Evolutionary conservation across 495 filamentous ascomycete species (phyloP), one percentile per base, ranked within the genome.

Genomic region (Viridothelium virens): DNA sequence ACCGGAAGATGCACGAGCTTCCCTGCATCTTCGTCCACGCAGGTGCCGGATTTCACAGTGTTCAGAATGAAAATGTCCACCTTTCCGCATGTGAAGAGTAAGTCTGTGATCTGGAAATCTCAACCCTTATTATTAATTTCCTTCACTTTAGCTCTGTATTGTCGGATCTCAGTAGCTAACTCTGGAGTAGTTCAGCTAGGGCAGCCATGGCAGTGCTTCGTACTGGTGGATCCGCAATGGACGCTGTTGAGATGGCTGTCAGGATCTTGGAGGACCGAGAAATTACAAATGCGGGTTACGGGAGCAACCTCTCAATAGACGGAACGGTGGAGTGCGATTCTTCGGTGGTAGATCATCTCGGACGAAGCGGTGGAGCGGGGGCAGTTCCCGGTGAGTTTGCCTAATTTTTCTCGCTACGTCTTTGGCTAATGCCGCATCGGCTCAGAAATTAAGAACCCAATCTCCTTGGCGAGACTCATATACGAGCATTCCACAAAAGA

Each of bases 231-330:
- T 83, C 85, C 61, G 91, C 92, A 3, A 78, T 94, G 33, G 91
- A 97, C 67, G 94, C 94, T n/a, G 91, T 96, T 38, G 94, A 97
- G 75, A 86, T 89, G 62, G 92, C 95, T 37, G 84, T 98, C 66
- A 89, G 86, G 71, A 80, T 88, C 18, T 83, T 98, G 46, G 94
- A 98, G 75, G 90, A 98, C 72, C 85, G 87, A 56, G 91, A 96
- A 69, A 96, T 98, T 71, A 97, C 95, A 33, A 98, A 98, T 76
- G 88, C 92, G 16, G 94, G 95, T 16, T 97, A 88, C 70, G 95
- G 95, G 39, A 97, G 95, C 78, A 98, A 98, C 71, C 77, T 97
- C n/a, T 85, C 87, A 59, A 87, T 92, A 62, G 88, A 97, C 69
- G 94, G 94, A 2, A 84, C 85, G 16, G 94, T 96, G 34, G 95